Evolutionary conservation across 768 basidiomycete genomes (phyloP).

Genomic region (Hortiboletus flavorubellus): DNA sequence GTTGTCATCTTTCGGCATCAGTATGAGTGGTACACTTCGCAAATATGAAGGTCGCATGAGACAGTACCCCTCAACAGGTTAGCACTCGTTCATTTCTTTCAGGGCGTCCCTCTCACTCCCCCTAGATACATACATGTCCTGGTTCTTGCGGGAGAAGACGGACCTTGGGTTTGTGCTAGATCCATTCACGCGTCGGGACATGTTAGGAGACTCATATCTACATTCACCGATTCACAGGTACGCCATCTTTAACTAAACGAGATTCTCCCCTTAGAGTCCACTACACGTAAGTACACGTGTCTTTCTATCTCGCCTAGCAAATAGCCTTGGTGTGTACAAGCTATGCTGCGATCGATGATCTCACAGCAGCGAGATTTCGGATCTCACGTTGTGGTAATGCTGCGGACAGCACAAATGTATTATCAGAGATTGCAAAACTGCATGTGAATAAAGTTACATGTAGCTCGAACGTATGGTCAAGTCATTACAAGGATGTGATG

Average conservation of each 20-base stretch:
- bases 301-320: conserved; percentile 7
- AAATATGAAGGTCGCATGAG: conserved; percentile 2
- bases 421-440: conserved; percentile 6
- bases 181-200: conserved; percentile 21
- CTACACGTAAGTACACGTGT: conserved; percentile 6
- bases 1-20: conserved; percentile 1
- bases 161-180: background rate
- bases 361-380: conserved; percentile 1
- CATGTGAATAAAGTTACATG: conserved; percentile 26
- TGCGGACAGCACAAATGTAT: background rate
- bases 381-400: background rate
- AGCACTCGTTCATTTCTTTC: background rate
- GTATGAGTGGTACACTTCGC: background rate
- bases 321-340: background rate
- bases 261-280: background rate
- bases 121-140: background rate
- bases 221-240: conserved; percentile 6
- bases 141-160: conserved; percentile 30
- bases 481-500: conserved; percentile 8
- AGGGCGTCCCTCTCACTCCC: background rate
- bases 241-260: conserved; percentile 8
- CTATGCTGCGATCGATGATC: conserved; percentile 10
- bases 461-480: conserved; percentile 9
- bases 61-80: background rate
- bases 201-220: conserved; percentile 2